phyloP scores from a whole-genome alignment of 208 protist species.

The Endotrypanum monterogeii region DNA sequence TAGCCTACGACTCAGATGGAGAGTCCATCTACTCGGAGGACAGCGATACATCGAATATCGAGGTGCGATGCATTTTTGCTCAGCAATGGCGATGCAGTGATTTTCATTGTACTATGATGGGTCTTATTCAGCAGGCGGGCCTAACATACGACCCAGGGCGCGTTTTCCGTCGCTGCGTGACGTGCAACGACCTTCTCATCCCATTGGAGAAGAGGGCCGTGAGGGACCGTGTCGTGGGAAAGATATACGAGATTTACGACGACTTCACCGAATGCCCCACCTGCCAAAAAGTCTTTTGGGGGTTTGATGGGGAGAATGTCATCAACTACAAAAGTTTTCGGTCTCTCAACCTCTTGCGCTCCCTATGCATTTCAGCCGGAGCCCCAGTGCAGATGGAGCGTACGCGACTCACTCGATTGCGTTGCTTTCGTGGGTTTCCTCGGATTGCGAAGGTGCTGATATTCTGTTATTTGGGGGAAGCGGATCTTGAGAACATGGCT shows the following conservation, averaged over 20 bases:
- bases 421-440: constrained; percentile 65
- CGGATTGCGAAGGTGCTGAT: constrained; percentile 49
- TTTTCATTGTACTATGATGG: constrained; percentile 47
- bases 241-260: constrained; percentile 67
- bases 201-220: constrained; percentile 45
- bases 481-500: constrained; percentile 37
- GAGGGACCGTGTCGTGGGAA: constrained; percentile 45
- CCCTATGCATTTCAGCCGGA: constrained; percentile 42
- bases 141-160: constrained; percentile 41
- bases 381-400: constrained; percentile 27
- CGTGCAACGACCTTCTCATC: constrained; percentile 62
- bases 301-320: constrained; percentile 62
- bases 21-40: constrained; percentile 65
- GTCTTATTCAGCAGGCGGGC: constrained; percentile 37
- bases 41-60: constrained; percentile 29
- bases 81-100: constrained; percentile 44
- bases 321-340: constrained; percentile 82
- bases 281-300: constrained; percentile 82
- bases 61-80: constrained; percentile 35
- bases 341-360: constrained; percentile 55
- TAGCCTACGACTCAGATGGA: constrained; percentile 79
- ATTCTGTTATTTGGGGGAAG: constrained; percentile 49
- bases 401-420: constrained; percentile 32
- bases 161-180: constrained; percentile 70
- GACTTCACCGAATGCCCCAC: constrained; percentile 70